Evolutionary conservation across 345 rosid genomes (phyloP), one percentile per base, ranked within the genome.

Genomic region (Pistacia vera): DNA sequence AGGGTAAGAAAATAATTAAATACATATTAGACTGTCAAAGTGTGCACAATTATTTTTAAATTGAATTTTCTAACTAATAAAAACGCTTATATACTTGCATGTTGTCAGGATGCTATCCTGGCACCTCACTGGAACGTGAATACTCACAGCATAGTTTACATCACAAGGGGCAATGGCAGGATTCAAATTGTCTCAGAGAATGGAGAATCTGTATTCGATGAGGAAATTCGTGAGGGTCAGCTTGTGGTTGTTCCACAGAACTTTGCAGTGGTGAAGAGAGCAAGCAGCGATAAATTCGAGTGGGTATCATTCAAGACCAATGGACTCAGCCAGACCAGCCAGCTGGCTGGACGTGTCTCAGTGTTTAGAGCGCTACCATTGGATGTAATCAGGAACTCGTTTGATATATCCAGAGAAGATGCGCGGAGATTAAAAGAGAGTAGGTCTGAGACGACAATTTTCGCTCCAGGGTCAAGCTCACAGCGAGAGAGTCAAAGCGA

Each of bases 271-370:
- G 30, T 86, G 56, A 74, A 80, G 75, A 78, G 22, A 75, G 87
- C 86, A 22, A 44, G 79, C 8, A 60, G 52, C 11, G 58, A 74
- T 33, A 84, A 86, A 30, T 63, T 79, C 5, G 85, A 81, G 51
- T 86, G 83, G 83, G 67, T 86, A 11, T 46, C 81, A 56, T 80
- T 84, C 82, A 76, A 80, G 82, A 86, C 86, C 5, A 75, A 79
- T 36, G 85, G 75, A 57, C 9, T 28, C 4, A 80, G 88, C 1
- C 28, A 8, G 65, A 73, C 48, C 20, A 80, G 16, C 75, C 81
- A 70, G 12, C 78, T 86, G 2, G 84, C 83, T 0, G 88, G 88
- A n/a, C 58, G 79, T 28, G 59, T 68, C 4, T 86, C 88, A 0
- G 75, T 63, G 22, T 8, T 86, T 12, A 59, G 82, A 41, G 70